Evolutionary conservation across 371 early-diverging fungal species (phyloP).

Genomic region (Lichtheimia ramosa): DNA sequence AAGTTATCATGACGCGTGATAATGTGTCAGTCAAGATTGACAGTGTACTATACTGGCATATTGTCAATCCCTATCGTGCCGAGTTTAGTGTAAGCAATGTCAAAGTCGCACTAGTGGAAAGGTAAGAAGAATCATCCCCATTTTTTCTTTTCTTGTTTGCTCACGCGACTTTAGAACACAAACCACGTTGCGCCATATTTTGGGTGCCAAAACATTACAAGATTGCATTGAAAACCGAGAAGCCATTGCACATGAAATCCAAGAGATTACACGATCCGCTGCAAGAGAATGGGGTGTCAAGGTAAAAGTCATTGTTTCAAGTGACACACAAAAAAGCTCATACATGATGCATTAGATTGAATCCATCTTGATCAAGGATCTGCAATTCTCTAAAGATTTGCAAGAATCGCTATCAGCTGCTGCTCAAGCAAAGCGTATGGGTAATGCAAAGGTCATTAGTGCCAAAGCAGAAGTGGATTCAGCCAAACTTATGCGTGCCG

Average conservation of each 20-base stretch:
- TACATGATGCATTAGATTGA: constrained; percentile 50
- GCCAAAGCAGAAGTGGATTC: constrained; percentile 91
- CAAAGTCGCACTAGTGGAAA: constrained; percentile 72
- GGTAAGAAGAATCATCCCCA: constrained; percentile 25
- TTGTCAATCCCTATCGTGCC: constrained; percentile 82
- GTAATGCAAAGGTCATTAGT: constrained; percentile 87
- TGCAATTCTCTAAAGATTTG: constrained; percentile 73
- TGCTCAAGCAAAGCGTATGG: constrained; percentile 88
- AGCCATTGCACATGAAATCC: constrained; percentile 80
- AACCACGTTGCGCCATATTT: constrained; percentile 71
- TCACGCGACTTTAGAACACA: constrained; percentile 47
- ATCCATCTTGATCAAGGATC: constrained; percentile 86
- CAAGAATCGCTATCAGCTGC: constrained; percentile 86
- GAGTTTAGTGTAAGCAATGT: constrained; percentile 77
- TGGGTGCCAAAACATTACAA: constrained; percentile 65
- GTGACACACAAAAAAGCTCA: constrained; percentile 4
- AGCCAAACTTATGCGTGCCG: constrained; percentile 92
- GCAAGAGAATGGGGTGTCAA: constrained; percentile 81
- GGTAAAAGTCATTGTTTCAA: constrained; percentile 27
- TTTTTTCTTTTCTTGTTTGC: background rate
- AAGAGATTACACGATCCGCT: constrained; percentile 66
- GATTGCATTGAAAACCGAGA: constrained; percentile 90
- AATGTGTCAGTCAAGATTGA: constrained; percentile 84
- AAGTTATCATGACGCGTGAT: constrained; percentile 88
- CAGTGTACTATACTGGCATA: constrained; percentile 83